A percentile compares a stretch with the other conserved stretches of the same genome.
These are phyloP conservation scores for Penicillium turbatum DNA, from an alignment of 495 filamentous ascomycete genomes.

Conservation along the genomic window DNA sequence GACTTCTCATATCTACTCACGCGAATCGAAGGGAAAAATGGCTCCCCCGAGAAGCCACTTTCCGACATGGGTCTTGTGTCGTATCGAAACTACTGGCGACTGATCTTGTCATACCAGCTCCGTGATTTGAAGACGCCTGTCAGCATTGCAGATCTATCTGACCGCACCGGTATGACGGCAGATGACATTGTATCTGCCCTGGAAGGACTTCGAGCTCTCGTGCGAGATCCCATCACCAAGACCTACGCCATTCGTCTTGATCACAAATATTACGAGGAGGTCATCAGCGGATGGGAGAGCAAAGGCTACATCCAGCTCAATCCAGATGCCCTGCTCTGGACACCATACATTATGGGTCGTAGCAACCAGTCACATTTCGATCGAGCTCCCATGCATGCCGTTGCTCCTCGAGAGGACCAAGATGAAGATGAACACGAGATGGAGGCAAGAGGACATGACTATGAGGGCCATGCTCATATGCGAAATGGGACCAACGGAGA, in stretches of 20 bases:
- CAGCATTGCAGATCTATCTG: constrained; percentile 76
- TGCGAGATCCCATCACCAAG: constrained; percentile 83
- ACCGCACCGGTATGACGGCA: constrained; percentile 89
- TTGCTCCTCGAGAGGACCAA: constrained; percentile 71
- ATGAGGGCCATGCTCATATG: constrained; percentile 28
- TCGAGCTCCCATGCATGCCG: constrained; percentile 74
- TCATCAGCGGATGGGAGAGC: constrained; percentile 78
- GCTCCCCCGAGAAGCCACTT: constrained; percentile 94
- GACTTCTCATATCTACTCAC: constrained; percentile 98
- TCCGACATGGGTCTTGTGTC: constrained; percentile 97
- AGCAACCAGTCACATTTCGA: constrained; percentile 81
- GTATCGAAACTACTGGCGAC: constrained; percentile 94
- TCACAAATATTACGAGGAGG: constrained; percentile 72
- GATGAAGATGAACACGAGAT: constrained; percentile 60
- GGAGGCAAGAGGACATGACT: constrained; percentile 36
- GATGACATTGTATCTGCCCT: constrained; percentile 93
- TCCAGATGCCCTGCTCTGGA: constrained; percentile 80
- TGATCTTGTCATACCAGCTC: constrained; percentile 79
- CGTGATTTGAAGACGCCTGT: constrained; percentile 59
- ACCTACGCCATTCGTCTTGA: constrained; percentile 86
- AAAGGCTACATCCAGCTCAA: constrained; percentile 86
- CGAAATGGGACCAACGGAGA: constrained; percentile 15
- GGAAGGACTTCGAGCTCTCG: constrained; percentile 81
- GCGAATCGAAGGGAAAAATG: constrained; percentile 86
- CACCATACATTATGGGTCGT: constrained; percentile 94